Evolutionary conservation across 2,329 filamentous ascomycete genomes (phyloP).

Genomic region (Orbilia quercus): DNA sequence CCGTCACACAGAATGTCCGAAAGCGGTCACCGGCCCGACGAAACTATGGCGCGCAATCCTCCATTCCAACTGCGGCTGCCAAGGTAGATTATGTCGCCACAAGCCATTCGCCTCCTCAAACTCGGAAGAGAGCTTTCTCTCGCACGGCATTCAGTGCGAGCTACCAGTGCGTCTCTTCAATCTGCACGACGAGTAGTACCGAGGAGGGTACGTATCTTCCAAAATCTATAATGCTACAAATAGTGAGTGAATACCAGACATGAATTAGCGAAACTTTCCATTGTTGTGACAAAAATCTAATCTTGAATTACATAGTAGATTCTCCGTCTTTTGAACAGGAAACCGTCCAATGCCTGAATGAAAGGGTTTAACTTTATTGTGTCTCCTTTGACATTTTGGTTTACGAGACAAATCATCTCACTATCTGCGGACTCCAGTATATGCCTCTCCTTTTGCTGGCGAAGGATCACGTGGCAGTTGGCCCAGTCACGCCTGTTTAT

Average conservation of each 20-base stretch:
- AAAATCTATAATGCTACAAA: slow-evolving; percentile 47
- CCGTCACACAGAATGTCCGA: slow-evolving; percentile 50
- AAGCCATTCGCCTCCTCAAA: not conserved
- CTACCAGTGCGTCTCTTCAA: slow-evolving; percentile 33
- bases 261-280: not conserved
- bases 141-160: slow-evolving; percentile 53
- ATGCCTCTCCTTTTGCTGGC: slow-evolving; percentile 28
- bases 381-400: too few species aligned
- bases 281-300: slow-evolving; percentile 11
- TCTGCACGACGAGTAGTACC: slow-evolving; percentile 2
- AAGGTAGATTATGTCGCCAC: slow-evolving; percentile 33
- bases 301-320: slow-evolving; percentile 30
- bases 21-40: slow-evolving; percentile 32
- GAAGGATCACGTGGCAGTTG: slow-evolving; percentile 9
- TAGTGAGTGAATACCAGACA: slow-evolving; percentile 27
- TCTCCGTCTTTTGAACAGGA: slow-evolving; percentile 29
- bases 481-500: not conserved
- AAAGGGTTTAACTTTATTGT: slow-evolving; percentile 2
- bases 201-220: slow-evolving; percentile 25
- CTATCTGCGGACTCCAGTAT: not conserved
- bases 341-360: slow-evolving; percentile 4
- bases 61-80: slow-evolving; percentile 28
- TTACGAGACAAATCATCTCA: too few species aligned
- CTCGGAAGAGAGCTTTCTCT: slow-evolving; percentile 28
- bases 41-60: slow-evolving; percentile 11